Percentiles rank a stretch among this genome's conserved stretches.
These are phyloP conservation scores for Amniculicola lignicola DNA, from an alignment of 495 filamentous ascomycete genomes.

Conservation along the genomic window DNA sequence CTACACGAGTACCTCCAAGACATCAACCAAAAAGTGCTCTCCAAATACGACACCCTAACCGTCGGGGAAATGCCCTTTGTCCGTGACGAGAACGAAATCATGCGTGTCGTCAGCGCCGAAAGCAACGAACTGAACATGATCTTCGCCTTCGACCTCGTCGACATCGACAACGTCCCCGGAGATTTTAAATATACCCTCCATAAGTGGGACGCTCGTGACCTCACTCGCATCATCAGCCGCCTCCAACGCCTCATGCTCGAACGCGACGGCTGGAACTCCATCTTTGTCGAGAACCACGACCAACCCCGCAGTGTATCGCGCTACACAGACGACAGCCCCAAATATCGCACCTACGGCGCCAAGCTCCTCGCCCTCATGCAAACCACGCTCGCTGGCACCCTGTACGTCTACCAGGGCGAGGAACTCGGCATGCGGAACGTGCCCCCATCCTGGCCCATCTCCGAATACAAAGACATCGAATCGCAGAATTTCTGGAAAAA, in stretches of 20 bases:
- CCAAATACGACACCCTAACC: constrained; percentile 50
- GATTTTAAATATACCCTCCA: constrained; percentile 44
- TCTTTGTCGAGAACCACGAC: constrained; percentile 52
- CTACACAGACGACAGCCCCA: constrained; percentile 48
- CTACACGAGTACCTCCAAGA: constrained; percentile 55
- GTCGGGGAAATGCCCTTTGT: constrained; percentile 52
- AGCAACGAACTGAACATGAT: constrained; percentile 53
- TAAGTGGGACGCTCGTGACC: constrained; percentile 45
- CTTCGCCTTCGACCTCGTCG: constrained; percentile 53
- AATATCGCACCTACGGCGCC: constrained; percentile 46
- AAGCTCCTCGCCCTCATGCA: constrained; percentile 55
- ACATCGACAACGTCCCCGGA: constrained; percentile 47
- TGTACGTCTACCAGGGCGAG: constrained; percentile 58
- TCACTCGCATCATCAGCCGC: constrained; percentile 41
- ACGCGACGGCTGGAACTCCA: constrained; percentile 52
- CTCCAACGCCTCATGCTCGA: constrained; percentile 51
- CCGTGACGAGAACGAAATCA: constrained; percentile 45
- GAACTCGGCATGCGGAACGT: constrained; percentile 58
- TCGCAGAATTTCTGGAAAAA: constrained; percentile 52
- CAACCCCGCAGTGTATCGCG: constrained; percentile 50
- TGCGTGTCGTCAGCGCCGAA: constrained; percentile 48
- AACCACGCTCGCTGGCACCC: constrained; percentile 50
- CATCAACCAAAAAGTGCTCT: constrained; percentile 47
- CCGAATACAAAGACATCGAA: constrained; percentile 55
- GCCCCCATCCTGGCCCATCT: constrained; percentile 43